Evolutionary conservation across 2,329 filamentous ascomycete genomes (phyloP).

Genomic region (Arthrobotrys pseudoclavata): DNA sequence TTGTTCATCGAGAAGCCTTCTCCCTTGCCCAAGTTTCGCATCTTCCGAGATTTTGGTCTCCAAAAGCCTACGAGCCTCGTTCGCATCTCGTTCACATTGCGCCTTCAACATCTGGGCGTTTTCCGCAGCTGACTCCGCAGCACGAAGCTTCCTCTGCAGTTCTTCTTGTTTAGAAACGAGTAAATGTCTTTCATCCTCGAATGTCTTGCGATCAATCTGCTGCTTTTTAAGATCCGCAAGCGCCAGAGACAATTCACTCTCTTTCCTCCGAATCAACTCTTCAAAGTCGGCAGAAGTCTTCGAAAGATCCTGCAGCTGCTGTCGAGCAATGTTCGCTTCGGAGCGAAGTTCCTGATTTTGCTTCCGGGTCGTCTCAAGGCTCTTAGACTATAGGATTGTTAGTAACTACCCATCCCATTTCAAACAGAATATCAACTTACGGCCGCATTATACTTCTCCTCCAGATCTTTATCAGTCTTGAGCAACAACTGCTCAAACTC

Average conservation of each 20-base stretch:
- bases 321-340: conserved; percentile 85
- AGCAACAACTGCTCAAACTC: conserved; percentile 88
- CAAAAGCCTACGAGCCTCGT: conserved; percentile 86
- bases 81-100: conserved; percentile 87
- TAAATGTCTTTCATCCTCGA: conserved; percentile 82
- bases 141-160: conserved; percentile 80
- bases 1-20: conserved; percentile 86
- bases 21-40: conserved; percentile 83
- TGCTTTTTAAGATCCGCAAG: conserved; percentile 86
- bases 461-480: conserved; percentile 87
- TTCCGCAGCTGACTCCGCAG: conserved; percentile 88
- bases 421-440: conserved; percentile 49
- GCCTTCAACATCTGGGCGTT: conserved; percentile 86
- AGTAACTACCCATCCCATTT: conserved; percentile 1
- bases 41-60: conserved; percentile 92
- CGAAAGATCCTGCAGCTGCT: conserved; percentile 87
- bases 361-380: conserved; percentile 79
- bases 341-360: conserved; percentile 81
- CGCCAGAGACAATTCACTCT: conserved; percentile 89
- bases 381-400: conserved; percentile 72
- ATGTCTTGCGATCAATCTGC: conserved; percentile 81
- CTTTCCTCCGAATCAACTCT: conserved; percentile 90
- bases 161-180: conserved; percentile 83
- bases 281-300: conserved; percentile 95
- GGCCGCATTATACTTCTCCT: conserved; percentile 80